Conservation (phyloP, 2,329 filamentous ascomycete species). For the Gnomoniopsis smithogilvyi region DNA sequence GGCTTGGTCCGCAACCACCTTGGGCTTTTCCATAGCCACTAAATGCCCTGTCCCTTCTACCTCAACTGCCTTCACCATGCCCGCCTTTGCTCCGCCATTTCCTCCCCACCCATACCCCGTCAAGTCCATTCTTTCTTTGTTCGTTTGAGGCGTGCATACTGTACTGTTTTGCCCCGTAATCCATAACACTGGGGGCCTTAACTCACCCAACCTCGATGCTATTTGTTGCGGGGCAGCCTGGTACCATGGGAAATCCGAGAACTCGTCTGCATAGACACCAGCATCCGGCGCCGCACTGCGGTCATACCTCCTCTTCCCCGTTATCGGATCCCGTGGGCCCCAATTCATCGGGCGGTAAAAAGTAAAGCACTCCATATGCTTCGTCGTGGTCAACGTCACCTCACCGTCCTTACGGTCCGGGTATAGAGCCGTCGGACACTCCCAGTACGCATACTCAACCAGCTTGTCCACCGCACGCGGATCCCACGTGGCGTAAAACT, state of each 20-base stretch:
- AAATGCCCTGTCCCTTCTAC: slow-evolving; percentile 71
- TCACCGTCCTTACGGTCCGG: slow-evolving; percentile 40
- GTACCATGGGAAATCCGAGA: slow-evolving; percentile 57
- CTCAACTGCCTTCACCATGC: slow-evolving; percentile 63
- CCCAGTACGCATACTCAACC: slow-evolving; percentile 71
- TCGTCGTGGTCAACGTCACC: slow-evolving; percentile 76
- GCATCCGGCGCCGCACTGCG: slow-evolving; percentile 43
- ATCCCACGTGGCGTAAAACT: slow-evolving; percentile 84
- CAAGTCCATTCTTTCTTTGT: slow-evolving; percentile 56
- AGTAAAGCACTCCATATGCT: slow-evolving; percentile 84
- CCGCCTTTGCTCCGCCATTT: slow-evolving; percentile 60
- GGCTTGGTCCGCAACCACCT: slow-evolving; percentile 59
- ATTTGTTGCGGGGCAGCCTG: slow-evolving; percentile 59
- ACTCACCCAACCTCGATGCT: slow-evolving; percentile 51
- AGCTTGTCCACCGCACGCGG: slow-evolving; percentile 71
- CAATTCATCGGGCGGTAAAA: slow-evolving; percentile 63
- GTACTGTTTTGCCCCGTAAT: slow-evolving; percentile 62
- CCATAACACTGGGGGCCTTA: slow-evolving; percentile 67
- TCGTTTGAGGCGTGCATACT: slow-evolving; percentile 48
- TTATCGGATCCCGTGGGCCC: slow-evolving; percentile 32
- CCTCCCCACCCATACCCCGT: slow-evolving; percentile 67
- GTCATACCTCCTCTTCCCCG: slow-evolving; percentile 36
- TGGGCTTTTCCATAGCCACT: slow-evolving; percentile 77
- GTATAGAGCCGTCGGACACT: slow-evolving; percentile 62
- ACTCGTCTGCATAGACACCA: slow-evolving; percentile 30